Base-by-base conservation (phyloP, 495 filamentous ascomycete genomes). In the Arthonia radiata region DNA sequence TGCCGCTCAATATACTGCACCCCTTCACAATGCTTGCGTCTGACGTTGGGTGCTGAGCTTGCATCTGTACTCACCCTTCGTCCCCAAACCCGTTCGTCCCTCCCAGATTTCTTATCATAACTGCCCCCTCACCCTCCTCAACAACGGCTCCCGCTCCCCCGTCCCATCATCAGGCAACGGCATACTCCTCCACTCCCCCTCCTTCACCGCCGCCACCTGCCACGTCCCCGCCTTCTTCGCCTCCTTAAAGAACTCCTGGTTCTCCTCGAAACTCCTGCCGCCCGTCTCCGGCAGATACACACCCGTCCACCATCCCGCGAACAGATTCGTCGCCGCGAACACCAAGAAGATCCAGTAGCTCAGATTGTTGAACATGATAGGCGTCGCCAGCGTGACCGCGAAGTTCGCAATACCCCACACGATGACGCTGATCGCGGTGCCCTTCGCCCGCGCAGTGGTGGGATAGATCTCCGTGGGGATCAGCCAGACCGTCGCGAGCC, bases 391-490 rank as follows among this genome's bases (percentile, higher is more conserved):
- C 0, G 61, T 67, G 29, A 65, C 48, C 5, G 48, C 41, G 33
- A 63, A 64, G 33, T 67, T 67, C 13, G 57, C 56, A 14, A 65
- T 23, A 3, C 61, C 61, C 61, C 61, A 67, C 26, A 61, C 42
- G 19, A 65, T 50, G 22, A 65, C 59, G 9, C 42, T 50, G 24
- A 64, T 46, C 23, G 59, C 54, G 16, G 53, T 50, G 4, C 57
- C 61, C 38, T 57, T 53, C 11, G 60, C 60, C 14, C 61, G 45
- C 7, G 61, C 57, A 8, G 49, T 52, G 13, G 47, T 57, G 6
- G 61, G 56, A 34, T 52, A 65, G 31, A 67, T 64, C 33, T 67
- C 60, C 1, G 61, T 67, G 2, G 61, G 61, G 27, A 67, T 61
- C 9, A 65, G 41, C 61, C 59, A 67, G 23, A 54, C 46, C 4